phyloP scores from a whole-genome alignment of 2,329 filamentous ascomycete species.

The Penicillium palitans region DNA sequence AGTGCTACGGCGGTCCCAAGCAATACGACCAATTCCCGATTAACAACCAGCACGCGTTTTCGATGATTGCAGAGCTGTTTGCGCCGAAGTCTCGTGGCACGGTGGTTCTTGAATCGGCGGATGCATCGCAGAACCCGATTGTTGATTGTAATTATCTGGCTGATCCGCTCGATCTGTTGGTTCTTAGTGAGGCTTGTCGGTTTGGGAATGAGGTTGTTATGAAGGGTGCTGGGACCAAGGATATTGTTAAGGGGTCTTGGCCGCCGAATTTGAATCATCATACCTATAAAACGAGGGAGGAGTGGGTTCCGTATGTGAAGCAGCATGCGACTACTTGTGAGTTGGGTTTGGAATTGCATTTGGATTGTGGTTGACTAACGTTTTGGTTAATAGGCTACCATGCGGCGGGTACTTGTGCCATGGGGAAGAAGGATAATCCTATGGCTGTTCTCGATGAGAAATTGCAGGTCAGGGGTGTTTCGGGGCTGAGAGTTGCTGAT shows the following conservation, averaged over 20 bases:
- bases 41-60: conserved; percentile 57
- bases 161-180: conserved; percentile 59
- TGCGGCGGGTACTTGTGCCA: conserved; percentile 58
- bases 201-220: conserved; percentile 63
- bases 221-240: conserved; percentile 58
- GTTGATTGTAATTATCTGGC: conserved; percentile 61
- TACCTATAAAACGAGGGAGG: conserved; percentile 53
- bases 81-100: conserved; percentile 58
- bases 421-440: conserved; percentile 52
- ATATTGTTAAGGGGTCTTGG: conserved; percentile 62
- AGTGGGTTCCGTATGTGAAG: conserved; percentile 60
- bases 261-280: conserved; percentile 56
- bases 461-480: conserved; percentile 55
- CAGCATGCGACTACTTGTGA: conserved; percentile 62
- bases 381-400: conserved; percentile 50
- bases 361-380: background rate
- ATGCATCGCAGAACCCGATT: conserved; percentile 55
- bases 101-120: conserved; percentile 52
- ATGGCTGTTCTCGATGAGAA: conserved; percentile 56
- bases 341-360: conserved; percentile 15
- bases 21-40: conserved; percentile 57
- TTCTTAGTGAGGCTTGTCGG: conserved; percentile 59
- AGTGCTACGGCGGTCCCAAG: conserved; percentile 62
- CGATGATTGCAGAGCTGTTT: conserved; percentile 60
- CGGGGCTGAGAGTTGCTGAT: conserved; percentile 56